These are phyloP conservation scores for Boletus subparvulus DNA, from an alignment of 768 basidiomycete genomes.

Conservation along the genomic window DNA sequence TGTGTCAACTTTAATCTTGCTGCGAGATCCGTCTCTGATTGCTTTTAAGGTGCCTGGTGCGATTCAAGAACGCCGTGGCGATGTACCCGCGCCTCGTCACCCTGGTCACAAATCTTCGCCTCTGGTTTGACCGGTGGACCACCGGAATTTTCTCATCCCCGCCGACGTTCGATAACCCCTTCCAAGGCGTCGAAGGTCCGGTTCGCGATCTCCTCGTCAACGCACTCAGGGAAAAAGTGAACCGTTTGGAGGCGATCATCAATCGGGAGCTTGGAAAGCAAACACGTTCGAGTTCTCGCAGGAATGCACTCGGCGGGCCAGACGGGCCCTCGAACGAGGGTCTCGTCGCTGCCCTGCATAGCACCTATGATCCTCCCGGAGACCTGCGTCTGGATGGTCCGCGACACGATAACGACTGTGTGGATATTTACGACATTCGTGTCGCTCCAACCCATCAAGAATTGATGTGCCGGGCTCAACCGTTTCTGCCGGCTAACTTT, in stretches of 20 bases:
- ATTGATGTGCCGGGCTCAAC: constrained; percentile 45
- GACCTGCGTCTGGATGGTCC: constrained; percentile 45
- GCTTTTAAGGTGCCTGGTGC: constrained; percentile 47
- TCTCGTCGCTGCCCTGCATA: constrained; percentile 38
- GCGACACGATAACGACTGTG: constrained; percentile 69
- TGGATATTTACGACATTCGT: constrained; percentile 56
- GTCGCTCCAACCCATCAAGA: constrained; percentile 72
- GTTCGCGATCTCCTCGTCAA: constrained; percentile 40
- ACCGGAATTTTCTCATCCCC: constrained; percentile 37
- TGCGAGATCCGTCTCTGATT: constrained; percentile 13
- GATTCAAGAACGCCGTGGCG: constrained; percentile 56
- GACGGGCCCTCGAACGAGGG: constrained; percentile 31
- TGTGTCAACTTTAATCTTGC: constrained; percentile 27
- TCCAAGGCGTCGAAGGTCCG: constrained; percentile 27
- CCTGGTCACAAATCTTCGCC: constrained; percentile 42
- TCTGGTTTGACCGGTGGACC: constrained; percentile 52
- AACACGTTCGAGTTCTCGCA: constrained; percentile 21
- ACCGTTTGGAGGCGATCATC: constrained; percentile 43
- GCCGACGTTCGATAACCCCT: constrained; percentile 47
- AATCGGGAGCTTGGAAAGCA: constrained; percentile 47
- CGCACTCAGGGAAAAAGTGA: constrained; percentile 32
- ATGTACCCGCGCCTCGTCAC: constrained; percentile 44
- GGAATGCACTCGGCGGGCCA: neutral
- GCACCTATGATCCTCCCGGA: constrained; percentile 57
- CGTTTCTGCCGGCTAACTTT: constrained; percentile 64